Evolutionary conservation across 2,329 filamentous ascomycete species (phyloP).

Genomic region (Teratosphaeria nubilosa): DNA sequence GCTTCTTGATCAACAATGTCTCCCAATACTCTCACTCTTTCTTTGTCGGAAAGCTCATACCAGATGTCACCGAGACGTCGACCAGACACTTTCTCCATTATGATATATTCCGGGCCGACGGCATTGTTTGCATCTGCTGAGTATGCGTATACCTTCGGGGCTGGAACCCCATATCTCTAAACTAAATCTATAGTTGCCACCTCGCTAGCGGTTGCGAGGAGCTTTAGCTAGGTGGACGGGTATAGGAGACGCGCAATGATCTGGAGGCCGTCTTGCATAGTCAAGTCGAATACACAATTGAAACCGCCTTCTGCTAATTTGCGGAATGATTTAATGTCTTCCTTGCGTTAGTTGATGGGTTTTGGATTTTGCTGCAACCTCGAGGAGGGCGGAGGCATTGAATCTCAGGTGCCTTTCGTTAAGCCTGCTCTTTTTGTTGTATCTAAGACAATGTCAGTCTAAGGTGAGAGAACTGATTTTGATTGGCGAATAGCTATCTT

Average conservation of each 20-base stretch:
- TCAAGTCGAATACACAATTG: constrained; percentile 14
- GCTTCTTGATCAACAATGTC: constrained; percentile 22
- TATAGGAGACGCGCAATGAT: constrained; percentile 19
- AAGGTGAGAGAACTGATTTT: not conserved
- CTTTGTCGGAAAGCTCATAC: constrained; percentile 13
- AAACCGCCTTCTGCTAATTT: constrained; percentile 18
- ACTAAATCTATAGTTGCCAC: constrained; percentile 20
- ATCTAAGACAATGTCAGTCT: constrained; percentile 5
- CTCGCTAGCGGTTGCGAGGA: constrained; percentile 16
- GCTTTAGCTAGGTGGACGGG: constrained; percentile 9
- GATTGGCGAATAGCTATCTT: constrained; percentile 10
- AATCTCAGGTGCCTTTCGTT: constrained; percentile 8
- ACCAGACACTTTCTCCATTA: constrained; percentile 15
- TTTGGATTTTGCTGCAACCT: constrained; percentile 4
- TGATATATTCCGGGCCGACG: constrained; percentile 16
- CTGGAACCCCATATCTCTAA: constrained; percentile 10
- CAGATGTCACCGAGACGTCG: constrained; percentile 12
- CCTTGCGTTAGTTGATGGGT: not conserved
- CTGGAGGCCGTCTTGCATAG: constrained; percentile 15
- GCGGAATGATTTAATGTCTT: constrained; percentile 6
- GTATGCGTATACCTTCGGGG: constrained; percentile 13
- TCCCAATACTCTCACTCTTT: constrained; percentile 17
- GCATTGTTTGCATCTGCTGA: constrained; percentile 6
- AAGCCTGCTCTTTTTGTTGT: constrained; percentile 11
- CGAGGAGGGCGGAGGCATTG: constrained; percentile 7